Evolutionary conservation across 352 stramenopile genomes (phyloP).

Genomic region (Pythium sukuiense): DNA sequence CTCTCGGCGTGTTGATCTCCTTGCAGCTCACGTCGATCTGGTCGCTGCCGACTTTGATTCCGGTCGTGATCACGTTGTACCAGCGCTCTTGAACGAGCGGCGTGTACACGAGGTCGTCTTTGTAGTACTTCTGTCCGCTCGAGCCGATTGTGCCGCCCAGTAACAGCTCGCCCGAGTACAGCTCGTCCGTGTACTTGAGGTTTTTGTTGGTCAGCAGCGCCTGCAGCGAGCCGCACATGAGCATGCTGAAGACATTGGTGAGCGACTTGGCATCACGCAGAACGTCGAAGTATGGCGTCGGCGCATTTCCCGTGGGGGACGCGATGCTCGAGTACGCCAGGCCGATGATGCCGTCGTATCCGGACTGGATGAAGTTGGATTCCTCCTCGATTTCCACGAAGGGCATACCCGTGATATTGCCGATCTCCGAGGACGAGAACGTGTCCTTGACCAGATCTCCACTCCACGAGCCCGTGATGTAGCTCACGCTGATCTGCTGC

Average conservation of each 20-base stretch:
- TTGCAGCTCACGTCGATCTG: slow-evolving; percentile 56
- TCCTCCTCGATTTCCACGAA: slow-evolving; percentile 64
- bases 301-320: slow-evolving; percentile 43
- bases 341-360: slow-evolving; percentile 77
- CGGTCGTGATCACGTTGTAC: slow-evolving; percentile 79
- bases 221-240: slow-evolving; percentile 81
- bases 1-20: slow-evolving; percentile 64
- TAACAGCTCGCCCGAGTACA: slow-evolving; percentile 63
- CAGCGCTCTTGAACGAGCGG: slow-evolving; percentile 75
- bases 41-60: slow-evolving; percentile 50
- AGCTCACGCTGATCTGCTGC: slow-evolving; percentile 58
- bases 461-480: slow-evolving; percentile 75
- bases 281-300: slow-evolving; percentile 66
- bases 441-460: slow-evolving; percentile 66
- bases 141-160: slow-evolving; percentile 52
- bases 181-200: slow-evolving; percentile 33
- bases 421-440: slow-evolving; percentile 59
- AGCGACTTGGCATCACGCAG: slow-evolving; percentile 36
- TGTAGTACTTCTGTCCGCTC: slow-evolving; percentile 54
- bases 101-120: slow-evolving; percentile 65
- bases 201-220: slow-evolving; percentile 42
- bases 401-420: slow-evolving; percentile 42
- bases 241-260: slow-evolving; percentile 64
- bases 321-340: slow-evolving; percentile 64
- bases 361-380: slow-evolving; percentile 67